These are phyloP conservation scores for Fusarium albosuccineum DNA, from an alignment of 2,329 filamentous ascomycete genomes.

Conservation along the genomic window DNA sequence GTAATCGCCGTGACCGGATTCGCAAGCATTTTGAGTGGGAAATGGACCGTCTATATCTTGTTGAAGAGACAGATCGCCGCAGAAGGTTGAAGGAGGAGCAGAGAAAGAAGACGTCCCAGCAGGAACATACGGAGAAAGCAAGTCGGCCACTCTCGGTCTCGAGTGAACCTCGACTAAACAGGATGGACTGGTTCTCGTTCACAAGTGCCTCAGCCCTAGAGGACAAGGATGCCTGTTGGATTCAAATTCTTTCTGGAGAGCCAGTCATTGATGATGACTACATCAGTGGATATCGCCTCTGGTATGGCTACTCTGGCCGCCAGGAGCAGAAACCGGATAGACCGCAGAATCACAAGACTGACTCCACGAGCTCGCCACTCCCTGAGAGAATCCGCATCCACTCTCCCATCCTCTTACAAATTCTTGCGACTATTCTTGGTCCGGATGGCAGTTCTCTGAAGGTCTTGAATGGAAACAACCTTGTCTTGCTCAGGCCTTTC, in stretches of 20 bases:
- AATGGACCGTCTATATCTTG: slow-evolving; percentile 23
- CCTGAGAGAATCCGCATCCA: neutral
- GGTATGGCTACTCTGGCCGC: neutral
- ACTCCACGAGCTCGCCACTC: neutral
- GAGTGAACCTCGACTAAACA: neutral
- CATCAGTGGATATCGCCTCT: neutral
- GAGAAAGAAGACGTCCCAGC: neutral
- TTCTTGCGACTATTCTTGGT: neutral
- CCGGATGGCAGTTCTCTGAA: neutral
- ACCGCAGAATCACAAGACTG: neutral
- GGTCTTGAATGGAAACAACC: no score
- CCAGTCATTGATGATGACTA: neutral
- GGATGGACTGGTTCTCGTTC: neutral
- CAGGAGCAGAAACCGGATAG: neutral
- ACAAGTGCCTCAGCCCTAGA: neutral
- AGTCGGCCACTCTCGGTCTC: neutral
- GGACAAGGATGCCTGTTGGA: neutral
- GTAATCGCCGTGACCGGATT: slow-evolving; percentile 10
- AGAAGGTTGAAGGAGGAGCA: neutral
- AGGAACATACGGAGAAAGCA: neutral
- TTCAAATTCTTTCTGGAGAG: neutral
- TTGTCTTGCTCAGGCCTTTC: neutral
- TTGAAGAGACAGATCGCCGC: neutral
- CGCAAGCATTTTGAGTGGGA: slow-evolving; percentile 31
- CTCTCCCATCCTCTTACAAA: neutral